These are phyloP conservation scores for Allium fistulosum DNA, from an alignment of 106 monocot genomes.

Conservation along the genomic window DNA sequence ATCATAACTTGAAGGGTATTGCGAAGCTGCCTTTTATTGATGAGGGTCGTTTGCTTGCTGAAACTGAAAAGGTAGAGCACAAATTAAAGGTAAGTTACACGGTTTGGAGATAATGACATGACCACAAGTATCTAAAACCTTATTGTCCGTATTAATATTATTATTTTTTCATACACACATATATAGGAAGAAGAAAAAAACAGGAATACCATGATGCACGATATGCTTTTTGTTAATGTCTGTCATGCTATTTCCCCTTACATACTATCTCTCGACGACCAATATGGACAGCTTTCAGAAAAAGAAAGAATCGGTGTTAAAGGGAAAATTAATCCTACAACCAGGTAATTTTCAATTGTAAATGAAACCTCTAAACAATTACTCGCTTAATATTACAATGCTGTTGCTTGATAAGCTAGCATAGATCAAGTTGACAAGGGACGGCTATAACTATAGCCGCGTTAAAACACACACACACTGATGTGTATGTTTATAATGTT, in stretches of 20 bases:
- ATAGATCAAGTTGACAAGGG: too few species aligned
- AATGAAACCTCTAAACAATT: too few species aligned
- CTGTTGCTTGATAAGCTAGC: too few species aligned
- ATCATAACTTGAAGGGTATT: slow-evolving; percentile 42
- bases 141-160: too few species aligned
- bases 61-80: slow-evolving; percentile 83
- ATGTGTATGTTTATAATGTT: too few species aligned
- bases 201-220: slow-evolving; percentile 71
- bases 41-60: slow-evolving; percentile 74
- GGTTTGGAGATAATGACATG: background rate
- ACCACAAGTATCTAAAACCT: background rate
- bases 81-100: slow-evolving; percentile 66
- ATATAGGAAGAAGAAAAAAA: slow-evolving; percentile 78
- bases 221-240: slow-evolving; percentile 87
- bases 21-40: slow-evolving; percentile 97
- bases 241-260: slow-evolving; percentile 86
- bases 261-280: slow-evolving; percentile 81
- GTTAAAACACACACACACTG: too few species aligned
- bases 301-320: slow-evolving; percentile 44
- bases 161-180: too few species aligned
- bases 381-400: too few species aligned
- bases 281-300: slow-evolving; percentile 48
- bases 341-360: slow-evolving; percentile 39
- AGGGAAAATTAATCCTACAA: slow-evolving; percentile 79
- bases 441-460: too few species aligned